Evolutionary conservation across 805 yeast genomes (phyloP), one percentile per base, ranked within the genome.

Genomic region (Priceomyces fermenticarens): DNA sequence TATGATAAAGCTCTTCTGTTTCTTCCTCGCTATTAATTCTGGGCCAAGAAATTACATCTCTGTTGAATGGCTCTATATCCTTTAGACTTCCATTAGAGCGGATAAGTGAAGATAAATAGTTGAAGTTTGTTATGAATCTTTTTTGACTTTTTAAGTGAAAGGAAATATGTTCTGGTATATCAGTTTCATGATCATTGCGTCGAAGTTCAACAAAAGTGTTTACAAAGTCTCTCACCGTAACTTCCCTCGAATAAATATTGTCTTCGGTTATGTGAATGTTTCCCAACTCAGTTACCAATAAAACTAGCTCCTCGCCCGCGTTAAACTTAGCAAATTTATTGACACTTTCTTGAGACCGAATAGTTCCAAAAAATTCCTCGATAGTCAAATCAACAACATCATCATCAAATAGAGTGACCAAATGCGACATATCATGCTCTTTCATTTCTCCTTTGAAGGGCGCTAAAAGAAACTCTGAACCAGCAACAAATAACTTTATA

Each of bases 221-320:
- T n/a, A 62, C 35, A 27, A 67, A 52, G 43, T 62, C 69, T 12
- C 45, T 45, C 10, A 65, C 41, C 2, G 51, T 47, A 12, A 60
- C 44, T 14, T 58, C 56, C 14, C 52, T 44, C 3, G 62, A 41
- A 41, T 62, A 58, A 3, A 55, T 46, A 37, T 61, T 54, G 44
- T 63, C 67, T 40, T 67, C 70, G 2, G 65, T 44, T n/a, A 67
- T 49, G n/a, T 40, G 35, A 17, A 64, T 47, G 16, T 43, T 42
- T 6, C 47, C 49, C 25, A 67, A 43, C 42, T 64, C 65, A 2
- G 66, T 62, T 9, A 65, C 41, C 6, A 44, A 46, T 11, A 66
- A 44, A 3, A 48, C 49, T 31, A 63, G 44, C 34, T 65, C 70
- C 12, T 65, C 60, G 12, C 49, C 49, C 6, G 47, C 45, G 11